Evolutionary conservation across 176 grass and related monocot genomes (phyloP).

Genomic region (Carex cristatella): DNA sequence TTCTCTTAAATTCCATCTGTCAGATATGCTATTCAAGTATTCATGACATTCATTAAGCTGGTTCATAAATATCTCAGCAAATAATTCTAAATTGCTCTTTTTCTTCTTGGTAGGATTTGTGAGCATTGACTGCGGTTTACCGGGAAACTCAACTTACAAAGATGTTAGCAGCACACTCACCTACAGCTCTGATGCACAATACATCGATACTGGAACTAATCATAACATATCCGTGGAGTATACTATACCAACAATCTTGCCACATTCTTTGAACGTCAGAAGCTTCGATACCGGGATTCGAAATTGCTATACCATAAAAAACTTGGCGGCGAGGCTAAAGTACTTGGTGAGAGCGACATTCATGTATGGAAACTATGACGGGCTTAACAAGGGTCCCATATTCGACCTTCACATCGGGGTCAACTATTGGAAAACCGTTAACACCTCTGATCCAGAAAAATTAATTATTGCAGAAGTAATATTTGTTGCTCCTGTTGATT

Average conservation of each 20-base stretch:
- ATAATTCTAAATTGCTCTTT: neutral
- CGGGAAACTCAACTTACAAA: neutral
- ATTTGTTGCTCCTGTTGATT: constrained; percentile 10
- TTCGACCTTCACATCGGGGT: constrained; percentile 22
- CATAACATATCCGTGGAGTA: constrained; percentile 29
- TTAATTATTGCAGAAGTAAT: neutral
- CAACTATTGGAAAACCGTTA: constrained; percentile 36
- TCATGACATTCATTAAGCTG: too few species aligned
- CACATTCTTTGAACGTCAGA: constrained; percentile 14
- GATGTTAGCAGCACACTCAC: neutral
- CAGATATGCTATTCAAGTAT: too few species aligned
- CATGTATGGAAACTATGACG: constrained; percentile 16
- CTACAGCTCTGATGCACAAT: constrained; percentile 16
- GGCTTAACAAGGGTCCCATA: neutral
- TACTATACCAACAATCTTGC: neutral
- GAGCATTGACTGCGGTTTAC: constrained; percentile 36
- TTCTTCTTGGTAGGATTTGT: constrained; percentile 33
- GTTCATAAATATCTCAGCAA: neutral
- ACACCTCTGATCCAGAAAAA: neutral
- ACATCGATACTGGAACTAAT: constrained; percentile 39
- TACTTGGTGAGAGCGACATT: constrained; percentile 15
- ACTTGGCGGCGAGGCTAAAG: neutral
- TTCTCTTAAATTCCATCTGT: too few species aligned
- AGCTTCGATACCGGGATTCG: constrained; percentile 40
- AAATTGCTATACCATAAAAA: constrained; percentile 19